Conservation (phyloP, 345 rosid genomes). For the Populus nigra region DNA sequence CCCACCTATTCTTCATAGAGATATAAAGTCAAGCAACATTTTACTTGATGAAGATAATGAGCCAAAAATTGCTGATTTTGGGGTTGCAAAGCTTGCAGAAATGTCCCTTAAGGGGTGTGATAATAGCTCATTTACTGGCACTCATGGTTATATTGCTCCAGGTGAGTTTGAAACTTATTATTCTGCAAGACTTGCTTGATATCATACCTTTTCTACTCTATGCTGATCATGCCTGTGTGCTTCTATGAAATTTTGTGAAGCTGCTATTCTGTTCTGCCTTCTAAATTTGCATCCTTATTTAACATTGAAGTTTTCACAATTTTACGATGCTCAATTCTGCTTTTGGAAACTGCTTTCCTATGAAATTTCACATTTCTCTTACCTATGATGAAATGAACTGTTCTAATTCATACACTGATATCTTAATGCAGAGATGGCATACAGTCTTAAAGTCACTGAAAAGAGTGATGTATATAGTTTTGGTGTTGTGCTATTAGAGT, state of each 20-base stretch:
- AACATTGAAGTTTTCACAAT: neutral
- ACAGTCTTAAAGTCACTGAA: conserved; percentile 57
- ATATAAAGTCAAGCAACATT: conserved; percentile 83
- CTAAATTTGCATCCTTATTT: neutral
- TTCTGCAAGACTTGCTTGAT: neutral
- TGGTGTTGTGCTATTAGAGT: conserved; percentile 79
- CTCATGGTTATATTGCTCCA: conserved; percentile 91
- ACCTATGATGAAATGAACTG: neutral
- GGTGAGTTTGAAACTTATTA: conserved; percentile 43
- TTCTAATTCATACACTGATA: neutral
- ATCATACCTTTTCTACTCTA: neutral
- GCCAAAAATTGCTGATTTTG: conserved; percentile 87
- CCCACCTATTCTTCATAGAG: conserved; percentile 78
- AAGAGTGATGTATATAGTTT: conserved; percentile 87
- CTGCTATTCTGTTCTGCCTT: neutral
- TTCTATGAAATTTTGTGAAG: neutral
- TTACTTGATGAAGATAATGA: conserved; percentile 62
- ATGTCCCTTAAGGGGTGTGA: conserved; percentile 39
- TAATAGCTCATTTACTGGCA: conserved; percentile 67
- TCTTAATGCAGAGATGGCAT: conserved; percentile 68
- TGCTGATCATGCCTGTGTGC: neutral
- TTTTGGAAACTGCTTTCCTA: neutral
- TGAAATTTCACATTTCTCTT: too few species aligned
- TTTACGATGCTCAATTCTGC: neutral
- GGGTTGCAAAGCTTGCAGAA: conserved; percentile 72